Evolutionary conservation across 2,329 filamentous ascomycete genomes (phyloP).

Genomic region (Aspergillus glaucus): DNA sequence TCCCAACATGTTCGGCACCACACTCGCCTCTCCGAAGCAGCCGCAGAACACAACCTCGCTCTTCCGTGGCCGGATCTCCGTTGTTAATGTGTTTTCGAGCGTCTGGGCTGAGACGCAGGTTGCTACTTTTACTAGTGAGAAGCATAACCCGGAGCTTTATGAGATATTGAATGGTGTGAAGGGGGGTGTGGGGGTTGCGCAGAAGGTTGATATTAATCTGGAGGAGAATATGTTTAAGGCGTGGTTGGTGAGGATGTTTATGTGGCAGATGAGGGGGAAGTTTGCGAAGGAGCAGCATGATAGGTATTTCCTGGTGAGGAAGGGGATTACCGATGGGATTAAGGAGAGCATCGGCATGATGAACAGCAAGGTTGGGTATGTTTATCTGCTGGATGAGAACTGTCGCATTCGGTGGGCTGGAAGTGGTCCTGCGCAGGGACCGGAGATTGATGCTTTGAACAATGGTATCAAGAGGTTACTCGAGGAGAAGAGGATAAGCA

Average conservation of each 20-base stretch:
- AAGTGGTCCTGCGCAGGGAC: slow-evolving; percentile 48
- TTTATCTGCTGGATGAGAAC: slow-evolving; percentile 79
- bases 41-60: slow-evolving; percentile 66
- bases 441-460: slow-evolving; percentile 39
- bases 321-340: slow-evolving; percentile 50
- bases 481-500: slow-evolving; percentile 29
- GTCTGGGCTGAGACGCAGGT: slow-evolving; percentile 81
- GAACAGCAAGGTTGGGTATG: slow-evolving; percentile 89
- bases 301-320: slow-evolving; percentile 55
- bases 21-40: slow-evolving; percentile 55
- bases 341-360: slow-evolving; percentile 61
- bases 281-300: slow-evolving; percentile 47
- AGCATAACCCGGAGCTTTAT: slow-evolving; percentile 64
- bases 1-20: slow-evolving; percentile 80
- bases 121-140: slow-evolving; percentile 60
- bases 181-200: slow-evolving; percentile 47
- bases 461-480: slow-evolving; percentile 37
- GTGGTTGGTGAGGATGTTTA: slow-evolving; percentile 51
- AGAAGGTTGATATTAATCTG: slow-evolving; percentile 80
- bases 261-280: slow-evolving; percentile 43
- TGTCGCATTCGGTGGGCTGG: slow-evolving; percentile 94
- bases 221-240: slow-evolving; percentile 70
- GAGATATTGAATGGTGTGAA: slow-evolving; percentile 48
- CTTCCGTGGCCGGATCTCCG: slow-evolving; percentile 64
- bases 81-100: slow-evolving; percentile 76